Evolutionary conservation across 208 protist species (phyloP), one percentile per base, ranked within the genome.

Genomic region (Herpetomonas muscarum): DNA sequence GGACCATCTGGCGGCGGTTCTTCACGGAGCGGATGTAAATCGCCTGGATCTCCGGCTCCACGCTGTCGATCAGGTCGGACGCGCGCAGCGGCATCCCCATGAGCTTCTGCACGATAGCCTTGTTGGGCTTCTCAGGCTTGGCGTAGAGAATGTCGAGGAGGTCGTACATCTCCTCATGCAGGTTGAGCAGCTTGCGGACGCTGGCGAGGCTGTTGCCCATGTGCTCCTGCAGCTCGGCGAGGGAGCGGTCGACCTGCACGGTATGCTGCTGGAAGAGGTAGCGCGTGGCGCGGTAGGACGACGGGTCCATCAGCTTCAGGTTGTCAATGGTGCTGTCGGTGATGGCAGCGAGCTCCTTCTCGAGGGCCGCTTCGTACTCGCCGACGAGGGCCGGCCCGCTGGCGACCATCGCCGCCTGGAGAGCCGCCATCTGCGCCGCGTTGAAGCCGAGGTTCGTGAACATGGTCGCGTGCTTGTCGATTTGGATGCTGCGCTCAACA

Each of bases 201-300:
- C 79, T 92, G 2, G 81, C 76, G 39, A 94, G 69, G 51, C 64
- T 78, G 28, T 52, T 57, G 15, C 70, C 66, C 69, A 90, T 83
- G 37, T 48, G 59, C 42, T 81, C 74, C 55, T 81, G 73, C 39
- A 94, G 67, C 60, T 88, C 79, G 29, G 64, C 70, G 47, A 92
- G 68, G 15, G 81, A 85, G n/a, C 70, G 31, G 42, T 92, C 82
- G 3, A 91, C 85, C 55, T 94, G 81, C 21, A 69, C 37, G 1
- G 74, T 91, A 73, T 94, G 88, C 65, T 88, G 85, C 64, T 60
- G 69, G 57, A 92, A 92, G 32, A 94, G 74, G 61, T 89, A 94
- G 48, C 79, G 75, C 10, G 85, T 90, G 12, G 82, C 85, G 30
- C 67, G 65, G 54, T 87, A 92, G 19, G 81, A 81, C 4, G 82